Base-by-base conservation (phyloP, 768 basidiomycete species). In the Tricholoma sp. region DNA sequence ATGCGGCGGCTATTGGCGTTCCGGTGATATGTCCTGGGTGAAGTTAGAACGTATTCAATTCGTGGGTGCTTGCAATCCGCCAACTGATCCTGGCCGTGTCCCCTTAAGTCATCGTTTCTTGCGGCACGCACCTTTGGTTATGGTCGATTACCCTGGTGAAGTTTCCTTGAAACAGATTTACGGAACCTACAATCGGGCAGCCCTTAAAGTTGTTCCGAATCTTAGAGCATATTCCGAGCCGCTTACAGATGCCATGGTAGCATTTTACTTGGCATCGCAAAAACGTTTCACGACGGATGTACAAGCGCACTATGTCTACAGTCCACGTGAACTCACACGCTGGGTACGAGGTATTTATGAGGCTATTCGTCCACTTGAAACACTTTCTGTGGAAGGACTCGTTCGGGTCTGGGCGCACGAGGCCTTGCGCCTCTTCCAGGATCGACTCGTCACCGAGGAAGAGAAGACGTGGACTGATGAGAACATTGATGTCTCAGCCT, bases 131-230 rank as follows among this genome's bases (percentile, higher is more conserved):
- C 97, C 97, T 0, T 79, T 99, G 21, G 83, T 99, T 67, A 98
- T 98, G 96, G 97, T 99, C 55, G 97, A 99, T 68, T 99, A 99
- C 70, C 97, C 97, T 19, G 97, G 97, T 54, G 94, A 96, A 68
- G 76, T 95, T 11, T 98, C 97, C 5, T 79, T 99, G 68, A 97
- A 94, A 63, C 97, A 98, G 69, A 99, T 99, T 62, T 99, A 98
- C 71, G 93, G 95, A 14, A 98, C 97, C 21, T 99, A 98, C 77
- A 94, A 91, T 67, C 88, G 96, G 57, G 97, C 93, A 14, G 80
- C 94, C 21, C 88, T 99, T 65, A 99, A 98, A 72, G 94, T 98
- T 60, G 79, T 97, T 10, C 96, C 97, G 35, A 92, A 89, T 62
- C 83, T 99, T 32, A 86, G 95, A 34, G 88, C 92, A 18, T 97